Base-by-base conservation (phyloP, 2,329 filamentous ascomycete genomes). In the Metarhizium album region DNA sequence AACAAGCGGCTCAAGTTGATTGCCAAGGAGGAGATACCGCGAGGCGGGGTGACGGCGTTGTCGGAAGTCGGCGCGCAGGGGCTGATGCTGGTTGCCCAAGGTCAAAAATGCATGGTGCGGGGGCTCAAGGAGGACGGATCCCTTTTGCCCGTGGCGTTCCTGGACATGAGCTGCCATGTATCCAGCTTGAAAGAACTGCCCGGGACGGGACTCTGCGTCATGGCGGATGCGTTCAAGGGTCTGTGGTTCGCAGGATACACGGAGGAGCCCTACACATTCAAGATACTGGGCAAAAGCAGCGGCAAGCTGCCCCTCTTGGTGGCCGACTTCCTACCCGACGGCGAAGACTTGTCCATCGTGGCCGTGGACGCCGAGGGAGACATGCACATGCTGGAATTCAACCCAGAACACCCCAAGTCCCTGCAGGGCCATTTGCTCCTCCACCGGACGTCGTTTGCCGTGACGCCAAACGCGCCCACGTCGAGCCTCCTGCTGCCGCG, bases 161-260 rank as follows among this genome's bases (percentile, higher is more conserved):
- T 98, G 76, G 93, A 98, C 62, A 94, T 96, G 83, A 93, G 88
- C 69, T 94, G 87, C 67, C 93, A 95, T 61, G 88, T 95, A 13
- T 87, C 83, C 2, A 82, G 85, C n/a, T 79, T 89, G 49, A 93
- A 90, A 62, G 87, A 89, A 60, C 75, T 98, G 18, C 82, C 83
- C 3, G 82, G 85, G 1, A 94, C 89, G 0, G 90, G 91, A 0
- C 75, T 98, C 64, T 90, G 87, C 61, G 75, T 95, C 11, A 83
- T 96, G 70, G 87, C 87, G 0, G 93, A 98, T 69, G 87, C 86
- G 0, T 83, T 93, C 64, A 95, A 95, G 70, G 93, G 93, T 0
- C 75, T 97, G 2, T 97, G 93, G 90, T 94, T 98, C 58, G 87
- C 88, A 0, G 93, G 93, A 0, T 98, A 96, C 63, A 93, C 87